Base-by-base conservation (phyloP, 805 yeast genomes). In the Saccharomycopsis babjevae region DNA sequence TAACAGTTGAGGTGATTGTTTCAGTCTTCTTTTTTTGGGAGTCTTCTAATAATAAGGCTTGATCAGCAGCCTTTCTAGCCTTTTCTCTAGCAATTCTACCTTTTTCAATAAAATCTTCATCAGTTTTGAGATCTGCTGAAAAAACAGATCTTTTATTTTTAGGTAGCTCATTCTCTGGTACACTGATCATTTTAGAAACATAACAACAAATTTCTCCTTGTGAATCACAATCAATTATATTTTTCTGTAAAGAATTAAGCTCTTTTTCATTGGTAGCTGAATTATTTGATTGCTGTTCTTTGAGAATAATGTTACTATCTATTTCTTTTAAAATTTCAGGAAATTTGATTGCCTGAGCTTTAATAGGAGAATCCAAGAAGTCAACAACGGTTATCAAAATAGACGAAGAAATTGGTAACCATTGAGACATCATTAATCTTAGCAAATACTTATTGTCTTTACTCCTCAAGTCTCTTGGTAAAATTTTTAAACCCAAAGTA, bases 361-460 rank as follows among this genome's bases (percentile, higher is more conserved):
- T 76, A 5, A 79, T 67, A 1, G 99, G 99, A 7, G 96, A 87
- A 0, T 97, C 97, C 56, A 94, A 72, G 63, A 83, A 82, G 62
- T 90, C 94, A 38, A 92, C 85, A 4, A 93, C 96, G 1, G 96
- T 84, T 10, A 94, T 78, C 34, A 94, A 74, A 8, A 93, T 81
- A 0, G 98, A 89, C 43, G 88, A 85, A 28, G 97, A 87, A 4
- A 94, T 82, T 0, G 99, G 98, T 25, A 94, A 75, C 97, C 99
- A 94, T 69, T 93, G 97, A 1, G 90, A 83, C 83, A 93, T 83
- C 3, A 94, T 80, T 7, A 83, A 76, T 60, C 78, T 80, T 20
- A 91, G 70, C 54, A 90, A 72, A 59, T 75, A 77, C 64, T 83
- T 85, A 55, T 83, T 77, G 68, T 93, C 97, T 67, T 86, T 89